Conservation (phyloP, 1,139 yeast genomes). For the Taphrina flavorubra region DNA sequence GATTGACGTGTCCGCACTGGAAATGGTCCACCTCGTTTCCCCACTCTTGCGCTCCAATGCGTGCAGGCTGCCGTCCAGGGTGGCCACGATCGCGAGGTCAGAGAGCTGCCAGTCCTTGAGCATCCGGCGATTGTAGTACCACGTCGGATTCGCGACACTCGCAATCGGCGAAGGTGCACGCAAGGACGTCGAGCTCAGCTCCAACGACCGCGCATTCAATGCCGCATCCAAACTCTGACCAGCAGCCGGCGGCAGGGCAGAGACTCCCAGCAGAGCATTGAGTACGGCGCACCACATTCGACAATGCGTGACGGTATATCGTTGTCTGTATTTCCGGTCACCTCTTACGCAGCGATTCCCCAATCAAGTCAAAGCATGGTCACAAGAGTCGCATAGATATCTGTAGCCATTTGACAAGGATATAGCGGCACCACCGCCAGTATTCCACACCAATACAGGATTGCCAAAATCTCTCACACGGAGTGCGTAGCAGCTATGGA, state of each 20-base stretch:
- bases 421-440: too few species aligned
- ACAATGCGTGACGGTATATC: not conserved
- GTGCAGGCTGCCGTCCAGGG: slow-evolving; percentile 86
- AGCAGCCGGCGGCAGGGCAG: not conserved
- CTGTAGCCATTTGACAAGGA: too few species aligned
- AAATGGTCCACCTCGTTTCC: slow-evolving; percentile 75
- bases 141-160: slow-evolving; percentile 8
- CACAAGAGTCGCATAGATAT: not conserved
- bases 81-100: slow-evolving; percentile 71
- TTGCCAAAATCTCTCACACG: too few species aligned
- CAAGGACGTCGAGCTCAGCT: not conserved
- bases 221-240: not conserved
- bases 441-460: too few species aligned
- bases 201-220: not conserved
- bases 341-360: not conserved
- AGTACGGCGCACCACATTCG: slow-evolving; percentile 13
- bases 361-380: not conserved
- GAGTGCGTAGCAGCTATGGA: too few species aligned
- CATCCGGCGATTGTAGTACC: slow-evolving; percentile 19
- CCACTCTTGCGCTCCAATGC: slow-evolving; percentile 83
- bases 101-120: slow-evolving; percentile 65
- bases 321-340: not conserved
- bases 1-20: slow-evolving; percentile 52
- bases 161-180: slow-evolving; percentile 17
- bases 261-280: not conserved